Percentiles rank a stretch among this genome's conserved stretches.
Conservation (phyloP, 805 yeast genomes). For the Saccharomycopsis javanensis region DNA sequence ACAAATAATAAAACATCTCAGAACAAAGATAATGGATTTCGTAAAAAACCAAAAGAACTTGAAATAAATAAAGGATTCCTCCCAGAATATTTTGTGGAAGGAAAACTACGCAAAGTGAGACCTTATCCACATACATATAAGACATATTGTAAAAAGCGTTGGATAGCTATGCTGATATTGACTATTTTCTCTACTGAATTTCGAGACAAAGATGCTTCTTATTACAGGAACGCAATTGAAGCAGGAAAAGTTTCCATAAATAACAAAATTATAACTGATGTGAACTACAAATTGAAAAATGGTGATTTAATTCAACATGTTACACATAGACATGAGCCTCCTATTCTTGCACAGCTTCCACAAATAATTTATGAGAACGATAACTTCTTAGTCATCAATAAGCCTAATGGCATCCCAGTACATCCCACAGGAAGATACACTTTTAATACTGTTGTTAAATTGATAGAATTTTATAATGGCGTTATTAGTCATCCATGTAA, state of each 20-base stretch:
- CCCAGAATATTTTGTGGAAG: constrained; percentile 33
- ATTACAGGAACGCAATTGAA: constrained; percentile 46
- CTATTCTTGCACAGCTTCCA: constrained; percentile 45
- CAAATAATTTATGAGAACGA: constrained; percentile 66
- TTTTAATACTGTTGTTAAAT: constrained; percentile 65
- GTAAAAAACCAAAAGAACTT: background rate
- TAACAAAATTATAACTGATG: constrained; percentile 23
- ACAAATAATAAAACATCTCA: background rate
- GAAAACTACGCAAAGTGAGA: constrained; percentile 56
- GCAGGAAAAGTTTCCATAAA: constrained; percentile 72
- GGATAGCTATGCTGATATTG: constrained; percentile 75
- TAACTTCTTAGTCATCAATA: constrained; percentile 72
- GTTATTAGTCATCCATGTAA: constrained; percentile 71
- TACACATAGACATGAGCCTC: constrained; percentile 85
- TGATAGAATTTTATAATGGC: constrained; percentile 57
- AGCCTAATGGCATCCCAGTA: constrained; percentile 91
- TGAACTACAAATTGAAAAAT: constrained; percentile 40
- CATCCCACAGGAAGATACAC: constrained; percentile 90
- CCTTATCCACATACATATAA: constrained; percentile 87
- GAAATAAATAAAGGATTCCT: background rate
- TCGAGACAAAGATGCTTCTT: constrained; percentile 60
- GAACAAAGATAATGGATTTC: constrained; percentile 10
- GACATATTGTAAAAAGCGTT: constrained; percentile 83
- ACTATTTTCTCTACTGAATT: constrained; percentile 83
- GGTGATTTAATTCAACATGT: constrained; percentile 79